Conservation (phyloP, 2,329 filamentous ascomycete species). For the Aspergillus novofumigatus region DNA sequence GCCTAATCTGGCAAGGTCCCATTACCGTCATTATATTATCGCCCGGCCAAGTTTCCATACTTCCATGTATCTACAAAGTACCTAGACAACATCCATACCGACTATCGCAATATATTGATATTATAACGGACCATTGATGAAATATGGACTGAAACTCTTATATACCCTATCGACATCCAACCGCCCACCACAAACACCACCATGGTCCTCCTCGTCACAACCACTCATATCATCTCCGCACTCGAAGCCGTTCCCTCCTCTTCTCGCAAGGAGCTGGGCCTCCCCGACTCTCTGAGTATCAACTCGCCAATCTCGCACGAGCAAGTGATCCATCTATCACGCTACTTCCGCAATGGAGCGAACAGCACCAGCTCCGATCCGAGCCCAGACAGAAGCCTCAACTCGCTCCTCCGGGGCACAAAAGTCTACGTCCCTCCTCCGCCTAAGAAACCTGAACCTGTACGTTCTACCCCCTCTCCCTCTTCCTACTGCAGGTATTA, state of each 20-base stretch:
- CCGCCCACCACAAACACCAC: background rate
- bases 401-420: conserved; percentile 67
- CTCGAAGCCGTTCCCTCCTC: conserved; percentile 32
- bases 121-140: background rate
- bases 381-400: conserved; percentile 49
- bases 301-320: conserved; percentile 40
- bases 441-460: conserved; percentile 70
- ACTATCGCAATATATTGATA: background rate
- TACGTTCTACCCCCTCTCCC: conserved; percentile 40
- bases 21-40: background rate
- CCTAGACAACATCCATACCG: too few relatives aligned
- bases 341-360: conserved; percentile 19
- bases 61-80: too few relatives aligned
- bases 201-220: conserved; percentile 43
- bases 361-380: conserved; percentile 1
- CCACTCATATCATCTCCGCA: conserved; percentile 36
- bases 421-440: conserved; percentile 74
- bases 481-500: background rate
- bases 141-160: background rate
- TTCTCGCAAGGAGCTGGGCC: conserved; percentile 29
- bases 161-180: background rate
- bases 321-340: conserved; percentile 37
- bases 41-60: background rate
- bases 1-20: conserved; percentile 1
- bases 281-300: conserved; percentile 26